Evolutionary conservation across 495 filamentous ascomycete species (phyloP).

Genomic region (Lepidopterella palustris): DNA sequence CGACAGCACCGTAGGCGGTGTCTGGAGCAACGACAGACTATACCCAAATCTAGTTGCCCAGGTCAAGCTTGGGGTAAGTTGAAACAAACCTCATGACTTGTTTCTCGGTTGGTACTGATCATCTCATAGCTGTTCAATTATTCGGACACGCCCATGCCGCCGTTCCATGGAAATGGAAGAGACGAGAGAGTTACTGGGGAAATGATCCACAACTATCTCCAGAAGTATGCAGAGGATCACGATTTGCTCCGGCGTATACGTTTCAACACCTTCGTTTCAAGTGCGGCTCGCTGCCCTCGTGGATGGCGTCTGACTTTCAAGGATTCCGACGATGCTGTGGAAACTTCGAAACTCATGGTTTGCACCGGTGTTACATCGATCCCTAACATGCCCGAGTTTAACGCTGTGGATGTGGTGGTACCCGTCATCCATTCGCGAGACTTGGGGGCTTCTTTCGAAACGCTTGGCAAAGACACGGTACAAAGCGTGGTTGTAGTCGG

Average conservation of each 20-base stretch:
- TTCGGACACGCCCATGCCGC: slow-evolving; percentile 27
- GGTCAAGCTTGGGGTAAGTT: slow-evolving; percentile 11
- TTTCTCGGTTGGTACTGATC: too few species aligned
- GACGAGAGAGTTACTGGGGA: slow-evolving; percentile 3
- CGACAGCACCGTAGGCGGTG: slow-evolving; percentile 31
- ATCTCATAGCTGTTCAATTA: too few species aligned
- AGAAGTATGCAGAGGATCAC: slow-evolving; percentile 29
- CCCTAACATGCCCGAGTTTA: slow-evolving; percentile 4
- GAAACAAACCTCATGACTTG: too few species aligned
- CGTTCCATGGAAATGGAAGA: slow-evolving; percentile 3
- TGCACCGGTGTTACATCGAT: slow-evolving; percentile 16
- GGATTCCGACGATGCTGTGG: slow-evolving; percentile 1
- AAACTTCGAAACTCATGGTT: slow-evolving; percentile 10
- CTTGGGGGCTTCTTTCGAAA: background rate
- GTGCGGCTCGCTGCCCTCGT: background rate
- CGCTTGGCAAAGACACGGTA: background rate
- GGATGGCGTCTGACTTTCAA: background rate
- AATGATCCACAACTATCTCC: slow-evolving; percentile 27
- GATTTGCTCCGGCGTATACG: slow-evolving; percentile 26
- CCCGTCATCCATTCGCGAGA: background rate
- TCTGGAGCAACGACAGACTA: slow-evolving; percentile 30
- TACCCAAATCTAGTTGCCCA: slow-evolving; percentile 21
- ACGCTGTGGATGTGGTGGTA: background rate
- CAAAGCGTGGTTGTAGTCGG: slow-evolving; percentile 25
- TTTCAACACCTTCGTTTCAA: slow-evolving; percentile 21